These are phyloP conservation scores for Jatropha podagrica DNA, from an alignment of 441 rosid genomes.

Conservation along the genomic window DNA sequence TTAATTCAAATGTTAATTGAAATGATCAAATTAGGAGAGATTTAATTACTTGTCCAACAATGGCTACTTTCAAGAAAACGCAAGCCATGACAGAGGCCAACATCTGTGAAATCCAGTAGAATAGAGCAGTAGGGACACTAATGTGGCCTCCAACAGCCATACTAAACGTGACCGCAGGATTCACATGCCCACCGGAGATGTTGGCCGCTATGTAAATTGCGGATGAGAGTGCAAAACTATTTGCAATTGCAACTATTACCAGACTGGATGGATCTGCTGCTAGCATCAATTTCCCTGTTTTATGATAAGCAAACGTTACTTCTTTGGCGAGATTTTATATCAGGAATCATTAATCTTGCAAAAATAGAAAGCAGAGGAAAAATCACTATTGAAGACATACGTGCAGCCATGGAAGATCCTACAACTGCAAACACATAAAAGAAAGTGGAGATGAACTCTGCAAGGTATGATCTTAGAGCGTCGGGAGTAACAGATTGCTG, in stretches of 20 bases:
- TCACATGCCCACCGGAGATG: slow-evolving; percentile 82
- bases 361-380: neutral
- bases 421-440: slow-evolving; percentile 74
- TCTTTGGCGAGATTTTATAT: neutral
- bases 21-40: neutral
- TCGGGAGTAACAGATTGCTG: slow-evolving; percentile 47
- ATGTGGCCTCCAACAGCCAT: slow-evolving; percentile 77
- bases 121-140: slow-evolving; percentile 57
- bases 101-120: slow-evolving; percentile 89
- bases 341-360: no score
- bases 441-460: slow-evolving; percentile 94
- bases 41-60: slow-evolving; percentile 50
- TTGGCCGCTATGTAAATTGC: slow-evolving; percentile 60
- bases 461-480: slow-evolving; percentile 73
- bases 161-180: slow-evolving; percentile 89
- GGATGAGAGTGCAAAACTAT: slow-evolving; percentile 67
- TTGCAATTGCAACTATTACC: slow-evolving; percentile 61
- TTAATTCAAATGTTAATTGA: neutral
- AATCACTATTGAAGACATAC: slow-evolving; percentile 27
- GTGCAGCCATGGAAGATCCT: slow-evolving; percentile 89
- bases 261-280: slow-evolving; percentile 57
- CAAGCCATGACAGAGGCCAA: slow-evolving; percentile 83
- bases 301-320: neutral
- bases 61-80: slow-evolving; percentile 59
- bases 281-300: slow-evolving; percentile 32